Base-by-base conservation (phyloP, 371 early-diverging fungal genomes). In the Mucor lusitanicus region DNA sequence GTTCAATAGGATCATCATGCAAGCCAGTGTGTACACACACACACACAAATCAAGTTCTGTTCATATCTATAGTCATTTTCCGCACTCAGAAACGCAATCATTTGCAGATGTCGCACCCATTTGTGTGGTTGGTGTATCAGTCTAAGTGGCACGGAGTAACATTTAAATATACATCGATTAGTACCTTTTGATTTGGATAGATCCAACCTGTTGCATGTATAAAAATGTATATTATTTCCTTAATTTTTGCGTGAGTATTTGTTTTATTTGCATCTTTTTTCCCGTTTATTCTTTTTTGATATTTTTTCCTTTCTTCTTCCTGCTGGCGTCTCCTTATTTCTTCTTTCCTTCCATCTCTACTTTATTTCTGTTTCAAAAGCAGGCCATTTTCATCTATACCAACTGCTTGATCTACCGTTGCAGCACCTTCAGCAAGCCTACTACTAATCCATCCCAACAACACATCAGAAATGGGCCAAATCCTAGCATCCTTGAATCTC, bases 401-500 rank as follows among this genome's bases (percentile, higher is more conserved):
- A 19, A 3, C 6, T 35, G 11, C 23, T 48, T 48, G 48, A 50
- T 50, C 11, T 23, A 4, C 12, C 46, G 13, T 40, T 12, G 50
- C 12, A 5, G 25, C 19, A 17, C 28, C 15, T 44, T 55, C 11
- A 33, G 13, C 30, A 30, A 30, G 30, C n/a, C n/a, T n/a, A 30
- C 30, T 30, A 30, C 6, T 3, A 30, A 25, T 3, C 37, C 5
- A 21, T 15, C 23, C 23, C 3, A 25, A 23, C 12, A 23, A 9
- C 23, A 50, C 19, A 50, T 35, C 23, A 5, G 33, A 71, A 30
- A 82, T 82, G 82, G 82, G 82, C 12, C 82, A 82, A 66, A 48
- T 82, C 27, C 60, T 82, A 28, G 68, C 82, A 15, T 74, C 76
- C 56, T 70, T 82, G 61, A 76, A 71, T 63, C 71, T 78, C 50